Base-by-base conservation (phyloP, 805 yeast species). In the Saturnispora sanitii region DNA sequence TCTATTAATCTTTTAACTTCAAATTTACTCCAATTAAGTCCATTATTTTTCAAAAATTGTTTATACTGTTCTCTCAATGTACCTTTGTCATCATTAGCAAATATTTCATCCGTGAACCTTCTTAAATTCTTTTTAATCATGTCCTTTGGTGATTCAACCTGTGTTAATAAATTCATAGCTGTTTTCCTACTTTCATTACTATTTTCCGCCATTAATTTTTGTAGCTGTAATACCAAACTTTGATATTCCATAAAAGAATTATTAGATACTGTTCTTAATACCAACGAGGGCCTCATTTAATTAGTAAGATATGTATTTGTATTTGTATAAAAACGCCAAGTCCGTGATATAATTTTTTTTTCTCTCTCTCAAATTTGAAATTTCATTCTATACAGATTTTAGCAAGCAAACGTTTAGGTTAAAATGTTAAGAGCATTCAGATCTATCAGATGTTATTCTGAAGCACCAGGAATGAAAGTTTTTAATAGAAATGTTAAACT, bases 401-500 rank as follows among this genome's bases (percentile, higher is more conserved):
- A n/a, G n/a, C 27, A 25, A 8, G 27, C 8, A 12, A 25, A 8
- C 12, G 27, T 25, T 25, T 25, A 8, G 27, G 27, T n/a, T n/a
- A 16, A 22, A n/a, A 37, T 37, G 40, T 31, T 37, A 5, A 29
- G 22, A n/a, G 16, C 28, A 5, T 16, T 37, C 13, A 20, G 31
- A 22, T 9, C 28, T 6, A 13, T 36, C 8, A 42, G 48, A 22
- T 17, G 27, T 17, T 43, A 43, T 12, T 41, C 49, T 11, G 37
- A 35, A 1, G 35, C 42, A 1, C 27, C 32, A 8, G 40, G 40
- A 5, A 26, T 47, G 17, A 44, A 58, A 32, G 80, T 77, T 8
- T 84, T 84, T 57, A 82, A 82, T 56, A 60, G 92, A 32, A 49
- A 59, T 6, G 66, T 76, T 41, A 85, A 85, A 53, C 57, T 65